These are phyloP conservation scores for Atkinsonella hypoxylon DNA, from an alignment of 2,329 filamentous ascomycete genomes.

Conservation along the genomic window DNA sequence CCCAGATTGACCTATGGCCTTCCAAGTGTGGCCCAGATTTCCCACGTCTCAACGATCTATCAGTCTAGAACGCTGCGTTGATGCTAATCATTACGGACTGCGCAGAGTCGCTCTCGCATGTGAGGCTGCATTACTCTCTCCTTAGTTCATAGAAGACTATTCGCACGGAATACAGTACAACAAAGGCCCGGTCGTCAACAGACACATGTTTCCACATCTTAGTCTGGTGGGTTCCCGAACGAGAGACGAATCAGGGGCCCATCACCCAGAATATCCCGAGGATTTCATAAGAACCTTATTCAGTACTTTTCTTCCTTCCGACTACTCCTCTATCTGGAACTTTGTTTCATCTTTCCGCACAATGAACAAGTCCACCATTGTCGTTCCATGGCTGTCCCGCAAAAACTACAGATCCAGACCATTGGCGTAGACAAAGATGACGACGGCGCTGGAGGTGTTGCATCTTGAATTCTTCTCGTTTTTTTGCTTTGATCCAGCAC, in stretches of 20 bases:
- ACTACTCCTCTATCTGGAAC: constrained; percentile 19
- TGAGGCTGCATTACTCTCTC: no score
- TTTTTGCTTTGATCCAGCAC: constrained; percentile 1
- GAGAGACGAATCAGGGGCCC: no score
- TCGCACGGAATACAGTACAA: no score
- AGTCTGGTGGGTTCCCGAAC: no score
- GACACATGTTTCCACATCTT: no score
- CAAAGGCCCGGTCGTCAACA: no score
- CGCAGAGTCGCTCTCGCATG: no score
- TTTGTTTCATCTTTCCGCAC: constrained; percentile 43
- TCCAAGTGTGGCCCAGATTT: not conserved
- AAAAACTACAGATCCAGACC: constrained; percentile 41
- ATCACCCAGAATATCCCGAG: no score
- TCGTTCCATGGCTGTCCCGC: constrained; percentile 37
- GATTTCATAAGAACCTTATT: no score
- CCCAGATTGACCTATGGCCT: not conserved
- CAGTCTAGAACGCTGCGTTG: constrained; percentile 5
- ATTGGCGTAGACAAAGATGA: constrained; percentile 11
- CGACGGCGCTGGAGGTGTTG: constrained; percentile 8
- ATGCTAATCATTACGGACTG: not conserved
- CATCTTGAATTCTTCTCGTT: constrained; percentile 1
- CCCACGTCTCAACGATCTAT: not conserved
- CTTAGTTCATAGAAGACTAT: no score
- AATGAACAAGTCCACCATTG: constrained; percentile 46
- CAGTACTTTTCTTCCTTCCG: not conserved